Percentiles rank a stretch among this genome's conserved stretches.
phyloP scores from a whole-genome alignment of 139 green algal genomes.

The Asterochloris erici region DNA sequence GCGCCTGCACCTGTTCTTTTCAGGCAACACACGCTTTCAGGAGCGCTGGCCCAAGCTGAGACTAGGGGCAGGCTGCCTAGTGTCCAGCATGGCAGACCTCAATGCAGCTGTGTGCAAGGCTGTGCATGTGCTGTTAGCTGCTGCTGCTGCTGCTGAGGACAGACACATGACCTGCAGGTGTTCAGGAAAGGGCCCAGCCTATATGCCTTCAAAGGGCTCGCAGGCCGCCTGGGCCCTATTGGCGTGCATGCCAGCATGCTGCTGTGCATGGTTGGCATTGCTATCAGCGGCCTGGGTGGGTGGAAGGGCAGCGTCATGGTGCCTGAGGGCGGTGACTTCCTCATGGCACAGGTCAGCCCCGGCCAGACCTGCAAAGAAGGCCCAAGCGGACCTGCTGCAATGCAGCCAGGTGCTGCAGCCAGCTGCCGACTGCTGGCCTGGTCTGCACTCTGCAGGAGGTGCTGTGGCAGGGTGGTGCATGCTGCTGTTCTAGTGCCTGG shows the following conservation, averaged over 20 bases:
- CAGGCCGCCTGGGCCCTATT: slow-evolving; percentile 90
- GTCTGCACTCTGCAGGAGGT: too few relatives aligned
- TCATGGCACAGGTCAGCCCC: slow-evolving; percentile 26
- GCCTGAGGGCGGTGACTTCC: slow-evolving; percentile 43
- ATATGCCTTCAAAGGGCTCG: slow-evolving; percentile 97
- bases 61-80: slow-evolving; percentile 1
- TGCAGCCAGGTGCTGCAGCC: too few relatives aligned
- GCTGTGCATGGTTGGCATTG: slow-evolving; percentile 75
- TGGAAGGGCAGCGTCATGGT: slow-evolving; percentile 79
- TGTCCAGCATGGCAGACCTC: slow-evolving; percentile 3
- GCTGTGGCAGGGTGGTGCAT: too few relatives aligned
- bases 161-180: slow-evolving; percentile 31
- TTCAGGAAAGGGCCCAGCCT: slow-evolving; percentile 78
- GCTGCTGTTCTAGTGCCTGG: too few relatives aligned
- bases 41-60: too few relatives aligned
- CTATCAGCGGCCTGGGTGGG: slow-evolving; percentile 69
- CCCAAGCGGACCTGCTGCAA: too few relatives aligned
- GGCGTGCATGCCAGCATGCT: slow-evolving; percentile 93
- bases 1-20: too few relatives aligned
- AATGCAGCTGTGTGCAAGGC: slow-evolving; percentile 14
- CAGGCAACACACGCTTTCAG: too few relatives aligned
- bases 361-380: too few relatives aligned
- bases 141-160: background rate
- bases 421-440: too few relatives aligned
- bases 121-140: background rate